Conservation (phyloP, 768 basidiomycete species). For the Suillus spraguei region DNA sequence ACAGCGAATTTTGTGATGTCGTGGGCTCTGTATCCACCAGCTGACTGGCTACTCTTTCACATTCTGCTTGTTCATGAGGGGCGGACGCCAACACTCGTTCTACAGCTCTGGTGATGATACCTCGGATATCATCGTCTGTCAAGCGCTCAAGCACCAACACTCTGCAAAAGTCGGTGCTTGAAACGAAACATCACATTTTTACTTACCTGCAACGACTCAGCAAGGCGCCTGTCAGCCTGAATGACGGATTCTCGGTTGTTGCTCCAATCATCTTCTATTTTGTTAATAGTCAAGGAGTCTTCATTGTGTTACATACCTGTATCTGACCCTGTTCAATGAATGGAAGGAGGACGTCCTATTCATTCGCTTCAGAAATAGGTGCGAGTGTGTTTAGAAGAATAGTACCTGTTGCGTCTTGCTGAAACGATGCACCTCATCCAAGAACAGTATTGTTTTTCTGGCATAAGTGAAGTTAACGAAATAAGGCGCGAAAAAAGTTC, state of each 20-base stretch:
- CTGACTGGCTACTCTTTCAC: slow-evolving; percentile 3
- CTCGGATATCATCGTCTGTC: slow-evolving; percentile 58
- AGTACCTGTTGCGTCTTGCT: slow-evolving; percentile 68
- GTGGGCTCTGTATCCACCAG: slow-evolving; percentile 15
- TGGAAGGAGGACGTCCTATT: slow-evolving; percentile 77
- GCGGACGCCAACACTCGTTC: slow-evolving; percentile 33
- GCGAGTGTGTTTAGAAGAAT: neutral
- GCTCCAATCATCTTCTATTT: slow-evolving; percentile 66
- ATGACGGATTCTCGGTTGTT: slow-evolving; percentile 90
- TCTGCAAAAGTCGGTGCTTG: slow-evolving; percentile 40
- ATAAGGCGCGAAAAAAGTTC: neutral
- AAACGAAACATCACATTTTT: slow-evolving; percentile 13
- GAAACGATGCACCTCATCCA: slow-evolving; percentile 87
- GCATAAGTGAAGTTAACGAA: slow-evolving; percentile 10
- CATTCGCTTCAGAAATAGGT: slow-evolving; percentile 17
- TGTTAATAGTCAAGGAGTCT: slow-evolving; percentile 9
- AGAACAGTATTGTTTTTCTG: slow-evolving; percentile 74
- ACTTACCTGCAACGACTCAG: slow-evolving; percentile 76
- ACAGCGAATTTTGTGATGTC: slow-evolving; percentile 20
- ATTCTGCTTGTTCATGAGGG: neutral
- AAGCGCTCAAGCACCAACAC: slow-evolving; percentile 76
- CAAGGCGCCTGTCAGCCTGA: slow-evolving; percentile 74
- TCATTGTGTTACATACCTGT: slow-evolving; percentile 42
- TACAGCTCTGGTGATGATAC: slow-evolving; percentile 59
- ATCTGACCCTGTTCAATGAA: slow-evolving; percentile 79